Conservation (phyloP, 2,329 filamentous ascomycete genomes). For the Emergomyces africanus region DNA sequence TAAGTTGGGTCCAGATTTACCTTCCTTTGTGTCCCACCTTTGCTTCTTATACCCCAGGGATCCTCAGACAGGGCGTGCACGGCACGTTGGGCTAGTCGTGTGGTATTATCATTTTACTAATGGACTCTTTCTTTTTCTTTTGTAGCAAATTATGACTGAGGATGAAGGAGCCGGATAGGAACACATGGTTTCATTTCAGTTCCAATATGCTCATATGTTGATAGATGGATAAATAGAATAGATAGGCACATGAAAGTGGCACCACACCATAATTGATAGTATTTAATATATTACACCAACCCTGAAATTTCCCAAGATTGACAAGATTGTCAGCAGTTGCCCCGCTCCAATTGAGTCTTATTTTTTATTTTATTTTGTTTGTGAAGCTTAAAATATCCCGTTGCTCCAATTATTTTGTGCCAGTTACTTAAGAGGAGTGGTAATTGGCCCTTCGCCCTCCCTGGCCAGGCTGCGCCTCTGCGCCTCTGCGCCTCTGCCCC, state of each 20-base stretch:
- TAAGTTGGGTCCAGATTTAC: constrained; percentile 19
- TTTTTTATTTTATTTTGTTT: too few relatives aligned
- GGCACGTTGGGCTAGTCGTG: not conserved
- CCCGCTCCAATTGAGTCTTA: not conserved
- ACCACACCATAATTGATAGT: too few relatives aligned
- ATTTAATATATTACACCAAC: not conserved
- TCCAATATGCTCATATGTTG: too few relatives aligned
- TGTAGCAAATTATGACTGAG: constrained; percentile 8
- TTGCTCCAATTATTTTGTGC: not conserved
- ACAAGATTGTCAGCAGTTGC: not conserved
- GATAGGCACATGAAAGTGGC: too few relatives aligned
- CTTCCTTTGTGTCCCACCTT: constrained; percentile 8
- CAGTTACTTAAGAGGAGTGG: too few relatives aligned
- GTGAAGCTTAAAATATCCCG: not conserved
- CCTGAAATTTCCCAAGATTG: not conserved
- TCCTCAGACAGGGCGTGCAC: not conserved
- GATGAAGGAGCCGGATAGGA: not conserved
- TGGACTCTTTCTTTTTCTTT: not conserved
- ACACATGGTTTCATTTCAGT: not conserved
- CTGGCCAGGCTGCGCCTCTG: too few relatives aligned
- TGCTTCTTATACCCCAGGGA: too few relatives aligned
- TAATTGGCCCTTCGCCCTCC: too few relatives aligned
- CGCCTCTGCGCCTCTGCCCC: not conserved
- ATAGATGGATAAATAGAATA: too few relatives aligned
- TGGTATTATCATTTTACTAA: not conserved